Base-by-base conservation (phyloP, 1,284 basidiomycete genomes). In the Ceratorhiza oryzae-sativae region DNA sequence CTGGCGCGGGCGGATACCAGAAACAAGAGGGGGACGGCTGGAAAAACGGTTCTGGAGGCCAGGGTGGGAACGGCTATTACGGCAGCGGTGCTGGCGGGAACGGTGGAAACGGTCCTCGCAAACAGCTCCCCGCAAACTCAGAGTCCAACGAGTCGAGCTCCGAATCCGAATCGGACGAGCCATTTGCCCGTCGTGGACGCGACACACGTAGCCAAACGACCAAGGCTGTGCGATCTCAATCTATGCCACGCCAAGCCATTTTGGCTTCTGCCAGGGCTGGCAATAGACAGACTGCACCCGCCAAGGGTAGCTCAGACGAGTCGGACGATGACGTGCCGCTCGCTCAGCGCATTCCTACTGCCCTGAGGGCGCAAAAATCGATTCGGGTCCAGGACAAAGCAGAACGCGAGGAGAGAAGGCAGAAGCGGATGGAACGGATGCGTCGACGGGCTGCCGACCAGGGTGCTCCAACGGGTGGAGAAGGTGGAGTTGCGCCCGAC, bases 291-390 rank as follows among this genome's bases (percentile, higher is more conserved):
- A 25, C 27, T 32, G 65, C 51, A n/a, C 49, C 65, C 10, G n/a
- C 53, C 53, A 46, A 45, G 5, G 65, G 30, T 2, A 68, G 65
- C 39, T 68, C 65, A 13, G 65, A 68, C 20, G 65, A 67, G 36
- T 67, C 63, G 18, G 51, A 53, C 51, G 90, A 93, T 77, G 88
- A 94, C 76, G 82, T 92, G 1, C 92, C 92, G 0, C 84, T 94
- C 15, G 92, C 91, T 1, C 87, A 87, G 74, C 84, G 88, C 36
- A 91, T 93, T 58, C 92, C 92, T 9, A 88, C 86, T 0, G 92
- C 92, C 2, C 80, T 94, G 71, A 85, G 82, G 5, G 92, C 91
- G 13, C 92, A 94, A 77, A 87, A 86, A 75, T 88, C 90, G 1
- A 91, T 94, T 68, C 86, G 90, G 20, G 82, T 83, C 58, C 86